Evolutionary conservation across 106 monocot species (phyloP).

Genomic region (Acorus gramineus): DNA sequence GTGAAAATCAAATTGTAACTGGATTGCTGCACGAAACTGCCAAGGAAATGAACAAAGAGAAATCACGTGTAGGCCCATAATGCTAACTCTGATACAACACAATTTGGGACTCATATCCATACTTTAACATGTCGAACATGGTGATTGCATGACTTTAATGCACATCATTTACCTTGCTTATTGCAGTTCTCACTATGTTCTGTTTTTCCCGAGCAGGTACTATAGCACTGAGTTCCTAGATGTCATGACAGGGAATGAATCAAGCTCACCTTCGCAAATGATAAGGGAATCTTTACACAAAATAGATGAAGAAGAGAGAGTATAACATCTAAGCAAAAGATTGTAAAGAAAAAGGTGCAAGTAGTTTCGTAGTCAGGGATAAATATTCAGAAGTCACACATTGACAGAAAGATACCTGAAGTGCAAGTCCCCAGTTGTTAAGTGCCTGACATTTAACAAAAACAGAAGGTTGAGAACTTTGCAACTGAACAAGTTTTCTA

Average conservation of each 20-base stretch:
- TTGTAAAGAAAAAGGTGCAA: not conserved
- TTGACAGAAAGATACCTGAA: slow-evolving; percentile 51
- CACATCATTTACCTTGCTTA: slow-evolving; percentile 64
- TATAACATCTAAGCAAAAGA: not conserved
- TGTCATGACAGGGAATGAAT: not conserved
- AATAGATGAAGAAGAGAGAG: no score
- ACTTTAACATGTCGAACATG: no score
- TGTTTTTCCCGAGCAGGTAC: slow-evolving; percentile 90
- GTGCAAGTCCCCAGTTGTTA: slow-evolving; percentile 98
- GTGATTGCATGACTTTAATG: not conserved
- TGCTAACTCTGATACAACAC: not conserved
- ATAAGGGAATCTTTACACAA: no score
- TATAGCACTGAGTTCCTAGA: slow-evolving; percentile 96
- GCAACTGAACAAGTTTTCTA: no score
- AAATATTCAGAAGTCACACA: not conserved
- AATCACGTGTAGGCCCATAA: not conserved
- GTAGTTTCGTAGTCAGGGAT: not conserved
- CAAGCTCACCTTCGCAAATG: no score
- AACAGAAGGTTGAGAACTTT: slow-evolving; percentile 8
- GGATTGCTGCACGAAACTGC: slow-evolving; percentile 97
- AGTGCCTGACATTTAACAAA: slow-evolving; percentile 57
- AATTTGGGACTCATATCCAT: not conserved
- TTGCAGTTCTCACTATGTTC: slow-evolving; percentile 81
- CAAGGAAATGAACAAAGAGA: not conserved
- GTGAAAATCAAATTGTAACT: slow-evolving; percentile 97